These are phyloP conservation scores for Nelumbo lutea DNA, from an alignment of 164 flowering plant genomes.

Conservation along the genomic window DNA sequence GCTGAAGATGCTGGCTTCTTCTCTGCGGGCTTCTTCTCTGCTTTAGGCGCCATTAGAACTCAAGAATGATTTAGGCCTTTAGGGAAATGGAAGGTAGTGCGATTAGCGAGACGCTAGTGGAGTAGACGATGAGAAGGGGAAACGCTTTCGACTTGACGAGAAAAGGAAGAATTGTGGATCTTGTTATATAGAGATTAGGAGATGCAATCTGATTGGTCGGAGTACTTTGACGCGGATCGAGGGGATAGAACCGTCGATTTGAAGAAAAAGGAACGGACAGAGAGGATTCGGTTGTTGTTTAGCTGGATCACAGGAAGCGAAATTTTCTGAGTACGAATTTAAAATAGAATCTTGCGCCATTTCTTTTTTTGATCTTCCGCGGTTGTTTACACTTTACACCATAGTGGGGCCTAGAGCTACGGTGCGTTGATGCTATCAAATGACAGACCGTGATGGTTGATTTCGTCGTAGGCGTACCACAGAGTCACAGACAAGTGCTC, in stretches of 20 bases:
- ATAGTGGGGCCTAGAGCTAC: not conserved
- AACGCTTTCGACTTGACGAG: no score
- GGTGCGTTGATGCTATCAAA: not conserved
- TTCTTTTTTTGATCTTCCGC: not conserved
- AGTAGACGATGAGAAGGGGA: not conserved
- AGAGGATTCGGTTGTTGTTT: constrained; percentile 3
- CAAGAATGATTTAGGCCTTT: not conserved
- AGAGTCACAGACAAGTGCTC: no score
- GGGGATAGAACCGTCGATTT: constrained; percentile 8
- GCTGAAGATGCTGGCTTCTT: constrained; percentile 20
- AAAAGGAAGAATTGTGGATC: no score
- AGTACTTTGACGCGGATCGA: constrained; percentile 19
- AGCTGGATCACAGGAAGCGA: not conserved
- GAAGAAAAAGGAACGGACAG: not conserved
- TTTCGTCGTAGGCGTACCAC: no score
- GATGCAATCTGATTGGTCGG: constrained; percentile 19
- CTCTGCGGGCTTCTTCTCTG: constrained; percentile 40
- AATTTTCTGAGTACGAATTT: not conserved
- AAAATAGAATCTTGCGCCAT: not conserved
- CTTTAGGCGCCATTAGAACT: constrained; percentile 26
- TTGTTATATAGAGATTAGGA: constrained; percentile 1
- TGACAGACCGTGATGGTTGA: no score
- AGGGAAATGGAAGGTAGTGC: not conserved
- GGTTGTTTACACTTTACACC: not conserved
- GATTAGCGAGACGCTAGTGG: not conserved